phyloP scores from a whole-genome alignment of 2,329 filamentous ascomycete species.

The Microcyclospora pomicola region DNA sequence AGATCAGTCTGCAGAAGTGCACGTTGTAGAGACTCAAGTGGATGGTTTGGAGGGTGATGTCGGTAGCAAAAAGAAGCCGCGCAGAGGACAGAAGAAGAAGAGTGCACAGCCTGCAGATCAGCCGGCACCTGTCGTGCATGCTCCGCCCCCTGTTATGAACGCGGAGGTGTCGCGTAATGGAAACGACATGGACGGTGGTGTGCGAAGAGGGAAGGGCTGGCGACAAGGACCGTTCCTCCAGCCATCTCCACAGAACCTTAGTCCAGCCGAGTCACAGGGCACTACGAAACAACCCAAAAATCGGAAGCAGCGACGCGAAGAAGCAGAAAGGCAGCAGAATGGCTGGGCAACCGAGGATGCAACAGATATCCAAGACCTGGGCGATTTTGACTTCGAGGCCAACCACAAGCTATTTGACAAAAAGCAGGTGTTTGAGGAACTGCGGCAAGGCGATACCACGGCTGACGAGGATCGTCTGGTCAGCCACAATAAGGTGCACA shows the following conservation, averaged over 20 bases:
- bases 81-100: constrained; percentile 33
- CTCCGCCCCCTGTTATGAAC: constrained; percentile 20
- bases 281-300: constrained; percentile 22
- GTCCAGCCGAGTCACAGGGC: constrained; percentile 7
- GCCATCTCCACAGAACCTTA: constrained; percentile 38
- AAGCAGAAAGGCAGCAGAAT: constrained; percentile 45
- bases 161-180: constrained; percentile 23
- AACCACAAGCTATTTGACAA: constrained; percentile 94
- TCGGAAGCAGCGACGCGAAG: constrained; percentile 32
- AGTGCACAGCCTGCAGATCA: constrained; percentile 1
- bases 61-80: constrained; percentile 31
- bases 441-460: constrained; percentile 73
- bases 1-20: constrained; percentile 18
- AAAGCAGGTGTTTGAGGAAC: constrained; percentile 77
- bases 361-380: constrained; percentile 83
- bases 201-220: constrained; percentile 48
- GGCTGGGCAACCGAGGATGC: constrained; percentile 95
- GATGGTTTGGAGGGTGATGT: constrained; percentile 10
- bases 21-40: constrained; percentile 6
- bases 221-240: constrained; percentile 54
- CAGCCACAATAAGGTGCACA: constrained; percentile 60
- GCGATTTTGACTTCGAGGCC: constrained; percentile 85
- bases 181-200: constrained; percentile 24
- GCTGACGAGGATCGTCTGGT: constrained; percentile 88
- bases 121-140: not conserved